Conservation (phyloP, 352 stramenopile genomes). For the Chrysophaeum taylorii region DNA sequence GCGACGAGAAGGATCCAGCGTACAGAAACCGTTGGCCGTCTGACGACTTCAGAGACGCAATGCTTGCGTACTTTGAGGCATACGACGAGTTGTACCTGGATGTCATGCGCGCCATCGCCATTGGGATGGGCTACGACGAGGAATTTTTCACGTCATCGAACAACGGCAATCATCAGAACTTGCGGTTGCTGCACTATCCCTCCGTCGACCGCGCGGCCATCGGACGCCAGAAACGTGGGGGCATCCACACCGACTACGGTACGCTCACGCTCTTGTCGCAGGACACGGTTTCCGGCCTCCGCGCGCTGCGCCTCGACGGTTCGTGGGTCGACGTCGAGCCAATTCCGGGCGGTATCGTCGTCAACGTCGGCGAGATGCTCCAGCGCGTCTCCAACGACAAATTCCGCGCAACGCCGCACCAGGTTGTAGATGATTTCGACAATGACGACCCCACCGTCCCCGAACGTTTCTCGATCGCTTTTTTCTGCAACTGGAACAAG, state of each 20-base stretch:
- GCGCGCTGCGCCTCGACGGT: too few relatives aligned
- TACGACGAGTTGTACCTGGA: conserved; percentile 22
- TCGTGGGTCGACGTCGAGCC: too few relatives aligned
- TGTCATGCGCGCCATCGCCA: conserved; percentile 17
- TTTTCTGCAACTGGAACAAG: conserved; percentile 36
- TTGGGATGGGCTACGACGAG: conserved; percentile 17
- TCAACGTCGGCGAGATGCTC: conserved; percentile 25
- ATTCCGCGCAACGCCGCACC: conserved; percentile 25
- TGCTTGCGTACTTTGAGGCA: conserved; percentile 23
- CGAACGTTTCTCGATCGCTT: conserved; percentile 32
- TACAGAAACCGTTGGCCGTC: conserved; percentile 15
- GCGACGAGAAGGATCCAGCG: neutral
- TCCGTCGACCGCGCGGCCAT: neutral
- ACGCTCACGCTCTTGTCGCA: conserved; percentile 28
- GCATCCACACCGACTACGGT: conserved; percentile 11
- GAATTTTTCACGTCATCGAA: conserved; percentile 21
- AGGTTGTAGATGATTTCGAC: too few relatives aligned
- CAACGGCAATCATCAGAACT: conserved; percentile 27
- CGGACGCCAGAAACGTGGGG: too few relatives aligned
- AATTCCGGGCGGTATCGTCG: too few relatives aligned
- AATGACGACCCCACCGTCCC: conserved; percentile 15
- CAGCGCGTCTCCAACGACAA: conserved; percentile 25
- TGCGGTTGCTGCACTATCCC: conserved; percentile 28
- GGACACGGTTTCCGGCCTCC: conserved; percentile 24
- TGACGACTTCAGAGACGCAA: conserved; percentile 14